Evolutionary conservation across 2,329 filamentous ascomycete genomes (phyloP), one percentile per base, ranked within the genome.

Genomic region (Camptophora hylomeconis): DNA sequence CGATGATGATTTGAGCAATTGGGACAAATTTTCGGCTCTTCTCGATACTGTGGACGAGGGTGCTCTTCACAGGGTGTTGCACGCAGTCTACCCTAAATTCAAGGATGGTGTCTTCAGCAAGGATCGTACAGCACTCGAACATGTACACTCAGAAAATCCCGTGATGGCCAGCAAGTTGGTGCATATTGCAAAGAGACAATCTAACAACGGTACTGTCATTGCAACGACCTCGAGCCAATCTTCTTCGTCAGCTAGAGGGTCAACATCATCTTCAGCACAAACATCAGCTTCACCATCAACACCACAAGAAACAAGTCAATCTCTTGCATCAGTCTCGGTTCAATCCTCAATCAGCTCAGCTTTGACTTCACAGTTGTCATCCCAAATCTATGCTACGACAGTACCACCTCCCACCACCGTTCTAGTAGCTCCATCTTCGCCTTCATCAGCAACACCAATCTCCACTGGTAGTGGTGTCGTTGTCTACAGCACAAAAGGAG

Each of bases 71-170:
- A 65, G 67, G 25, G 68, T 79, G 30, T 61, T 84, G 17, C 73
- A 80, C 50, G 58, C 64, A 37, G 65, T 74, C 44, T 60, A 75
- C 30, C 63, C 65, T 26, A 69, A 70, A 46, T 81, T 75, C 54
- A 67, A 72, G 48, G 68, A 80, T 46, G 77, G 76, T 34, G 65
- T 80, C 32, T 80, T 75, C 50, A 63, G 69, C 38, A 69, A 72
- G 38, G 75, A 79, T 45, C 64, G 63, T 40, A 60, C 65, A 7
- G 75, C 74, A 15, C 61, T 79, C 31, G 69, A 78, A 49, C 69
- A 66, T 18, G 62, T 79, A 16, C 67, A 73, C 53, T 58, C 61
- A 23, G 64, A 67, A 39, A 66, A 80, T 46, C 65, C 72, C 13
- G 61, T 65, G 20, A 58, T 80, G 20, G 74, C 75, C 11, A 69